These are phyloP conservation scores for Tremella mesenterica DNA, from an alignment of 768 basidiomycete genomes.

Conservation along the genomic window DNA sequence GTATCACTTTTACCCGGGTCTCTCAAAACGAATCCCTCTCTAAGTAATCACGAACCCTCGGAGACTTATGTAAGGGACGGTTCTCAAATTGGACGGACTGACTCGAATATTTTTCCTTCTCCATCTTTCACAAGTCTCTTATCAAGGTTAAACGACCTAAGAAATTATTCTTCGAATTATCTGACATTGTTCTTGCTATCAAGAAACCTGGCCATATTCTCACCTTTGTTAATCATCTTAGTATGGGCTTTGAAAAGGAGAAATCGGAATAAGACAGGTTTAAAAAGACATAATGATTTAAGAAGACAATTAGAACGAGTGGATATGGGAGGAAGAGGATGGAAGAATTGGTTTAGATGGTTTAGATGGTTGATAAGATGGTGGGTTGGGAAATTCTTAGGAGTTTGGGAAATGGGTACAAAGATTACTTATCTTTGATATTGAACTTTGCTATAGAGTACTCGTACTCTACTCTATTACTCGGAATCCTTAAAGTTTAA, in stretches of 20 bases:
- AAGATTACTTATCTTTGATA: conserved; percentile 32
- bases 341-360: conserved; percentile 19
- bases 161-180: not conserved
- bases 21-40: not conserved
- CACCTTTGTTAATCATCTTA: not conserved
- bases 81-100: not conserved
- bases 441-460: no score
- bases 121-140: not conserved
- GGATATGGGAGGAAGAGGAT: conserved; percentile 11
- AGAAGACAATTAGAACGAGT: conserved; percentile 10
- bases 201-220: no score
- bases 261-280: not conserved
- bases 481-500: no score
- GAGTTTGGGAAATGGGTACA: conserved; percentile 35
- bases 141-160: not conserved
- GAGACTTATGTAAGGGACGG: not conserved
- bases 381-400: conserved; percentile 28
- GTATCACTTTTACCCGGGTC: not conserved
- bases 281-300: conserved; percentile 1
- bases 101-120: not conserved
- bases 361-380: conserved; percentile 17
- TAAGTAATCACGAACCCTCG: not conserved
- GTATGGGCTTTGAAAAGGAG: not conserved
- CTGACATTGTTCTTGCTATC: not conserved
- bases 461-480: no score